Evolutionary conservation across 345 rosid genomes (phyloP).

Genomic region (Bretschneidera sinensis): DNA sequence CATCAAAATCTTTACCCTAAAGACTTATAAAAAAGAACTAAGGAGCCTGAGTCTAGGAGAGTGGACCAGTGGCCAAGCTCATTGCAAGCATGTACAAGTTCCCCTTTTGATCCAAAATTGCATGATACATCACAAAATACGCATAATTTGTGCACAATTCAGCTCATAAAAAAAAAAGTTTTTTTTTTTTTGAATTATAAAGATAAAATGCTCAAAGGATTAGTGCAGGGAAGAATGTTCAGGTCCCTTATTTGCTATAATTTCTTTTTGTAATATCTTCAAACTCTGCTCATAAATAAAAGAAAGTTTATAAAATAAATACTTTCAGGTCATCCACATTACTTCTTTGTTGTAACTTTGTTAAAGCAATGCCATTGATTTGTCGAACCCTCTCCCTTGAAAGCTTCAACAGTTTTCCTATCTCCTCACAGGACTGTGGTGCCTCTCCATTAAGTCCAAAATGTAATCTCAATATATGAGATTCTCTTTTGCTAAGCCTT

Average conservation of each 20-base stretch:
- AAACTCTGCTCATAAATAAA: conserved; percentile 18
- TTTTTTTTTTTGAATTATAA: too few species aligned
- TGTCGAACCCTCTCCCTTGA: conserved; percentile 53
- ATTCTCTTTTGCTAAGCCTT: conserved; percentile 38
- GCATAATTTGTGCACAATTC: too few species aligned
- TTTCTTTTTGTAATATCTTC: conserved; percentile 4
- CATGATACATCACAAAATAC: too few species aligned
- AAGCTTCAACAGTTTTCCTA: conserved; percentile 39
- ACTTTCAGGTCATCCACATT: conserved; percentile 26
- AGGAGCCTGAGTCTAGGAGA: too few species aligned
- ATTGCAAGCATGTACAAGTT: too few species aligned
- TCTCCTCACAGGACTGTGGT: conserved; percentile 42
- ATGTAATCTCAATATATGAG: conserved; percentile 30
- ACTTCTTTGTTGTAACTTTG: conserved; percentile 28
- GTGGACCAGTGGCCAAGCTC: too few species aligned
- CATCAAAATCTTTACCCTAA: too few species aligned
- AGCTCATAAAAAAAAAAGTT: too few species aligned
- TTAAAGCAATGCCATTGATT: conserved; percentile 36
- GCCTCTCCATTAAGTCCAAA: conserved; percentile 46
- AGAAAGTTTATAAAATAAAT: conserved; percentile 29
- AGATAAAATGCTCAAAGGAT: not conserved
- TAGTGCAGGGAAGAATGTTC: not conserved
- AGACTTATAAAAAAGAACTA: too few species aligned
- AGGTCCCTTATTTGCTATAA: not conserved
- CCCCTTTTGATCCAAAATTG: too few species aligned